Evolutionary conservation across 176 grass and related monocot species (phyloP).

Genomic region (Rhynchospora tenuis): DNA sequence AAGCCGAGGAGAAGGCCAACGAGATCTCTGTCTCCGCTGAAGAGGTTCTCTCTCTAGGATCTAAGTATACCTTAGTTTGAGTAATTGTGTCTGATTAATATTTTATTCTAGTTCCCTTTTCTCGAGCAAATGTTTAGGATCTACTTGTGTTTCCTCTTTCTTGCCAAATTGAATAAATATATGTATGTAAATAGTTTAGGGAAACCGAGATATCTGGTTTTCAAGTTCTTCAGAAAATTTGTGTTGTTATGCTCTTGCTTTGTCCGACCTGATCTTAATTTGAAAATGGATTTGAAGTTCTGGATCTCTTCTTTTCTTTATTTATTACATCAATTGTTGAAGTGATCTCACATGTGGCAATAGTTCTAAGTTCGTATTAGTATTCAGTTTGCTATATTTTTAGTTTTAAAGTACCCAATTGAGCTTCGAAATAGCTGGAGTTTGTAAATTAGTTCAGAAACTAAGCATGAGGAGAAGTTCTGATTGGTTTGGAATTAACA

Average conservation of each 20-base stretch:
- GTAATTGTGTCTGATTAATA: neutral
- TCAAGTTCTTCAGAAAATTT: neutral
- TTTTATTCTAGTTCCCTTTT: neutral
- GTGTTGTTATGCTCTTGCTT: neutral
- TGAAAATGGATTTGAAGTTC: neutral
- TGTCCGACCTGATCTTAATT: neutral
- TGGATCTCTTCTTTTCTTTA: neutral
- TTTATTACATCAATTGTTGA: neutral
- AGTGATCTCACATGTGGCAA: neutral
- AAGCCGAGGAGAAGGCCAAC: constrained; percentile 97
- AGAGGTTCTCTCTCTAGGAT: constrained; percentile 44
- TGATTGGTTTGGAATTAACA: neutral
- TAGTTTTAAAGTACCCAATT: neutral
- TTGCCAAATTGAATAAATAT: neutral
- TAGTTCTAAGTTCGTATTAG: neutral
- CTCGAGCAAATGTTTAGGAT: neutral
- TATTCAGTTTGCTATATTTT: neutral
- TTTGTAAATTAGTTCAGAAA: neutral
- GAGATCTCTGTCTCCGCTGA: constrained; percentile 98
- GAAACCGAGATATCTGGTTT: neutral
- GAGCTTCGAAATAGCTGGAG: neutral
- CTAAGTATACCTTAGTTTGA: neutral
- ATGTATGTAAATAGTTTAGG: neutral
- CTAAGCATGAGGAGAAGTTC: neutral
- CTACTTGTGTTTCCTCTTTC: neutral